Evolutionary conservation across 768 basidiomycete species (phyloP).

Genomic region (Calvatia gigantea): DNA sequence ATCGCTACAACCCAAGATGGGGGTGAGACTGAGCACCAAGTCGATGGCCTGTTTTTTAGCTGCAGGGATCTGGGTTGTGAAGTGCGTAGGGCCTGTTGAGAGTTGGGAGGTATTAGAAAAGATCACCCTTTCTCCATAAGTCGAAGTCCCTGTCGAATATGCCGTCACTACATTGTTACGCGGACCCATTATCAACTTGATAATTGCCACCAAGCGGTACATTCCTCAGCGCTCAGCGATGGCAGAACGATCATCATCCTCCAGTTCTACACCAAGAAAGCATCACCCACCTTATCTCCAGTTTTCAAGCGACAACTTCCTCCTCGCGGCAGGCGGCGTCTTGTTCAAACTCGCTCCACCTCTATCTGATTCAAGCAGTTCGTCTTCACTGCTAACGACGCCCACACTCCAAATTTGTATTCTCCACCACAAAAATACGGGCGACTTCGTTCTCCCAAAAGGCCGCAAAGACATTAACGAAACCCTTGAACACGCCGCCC

Average conservation of each 20-base stretch:
- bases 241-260: neutral
- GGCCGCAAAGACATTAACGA: constrained; percentile 61
- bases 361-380: neutral
- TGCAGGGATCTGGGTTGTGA: constrained; percentile 55
- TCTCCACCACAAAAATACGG: constrained; percentile 25
- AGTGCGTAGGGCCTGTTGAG: constrained; percentile 58
- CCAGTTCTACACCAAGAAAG: neutral
- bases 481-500: constrained; percentile 43
- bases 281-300: neutral
- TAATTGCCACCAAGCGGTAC: too few species aligned
- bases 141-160: too few species aligned
- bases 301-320: constrained; percentile 24
- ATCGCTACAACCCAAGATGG: constrained; percentile 18
- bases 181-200: too few species aligned
- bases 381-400: neutral
- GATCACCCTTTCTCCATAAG: constrained; percentile 15
- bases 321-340: constrained; percentile 39
- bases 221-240: too few species aligned
- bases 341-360: constrained; percentile 26
- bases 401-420: constrained; percentile 34
- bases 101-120: constrained; percentile 49
- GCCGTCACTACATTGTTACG: too few species aligned
- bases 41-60: constrained; percentile 41
- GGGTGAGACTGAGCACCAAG: constrained; percentile 23
- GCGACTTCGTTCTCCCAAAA: constrained; percentile 49